phyloP scores from a whole-genome alignment of 768 basidiomycete genomes.

The Suillus lakei region DNA sequence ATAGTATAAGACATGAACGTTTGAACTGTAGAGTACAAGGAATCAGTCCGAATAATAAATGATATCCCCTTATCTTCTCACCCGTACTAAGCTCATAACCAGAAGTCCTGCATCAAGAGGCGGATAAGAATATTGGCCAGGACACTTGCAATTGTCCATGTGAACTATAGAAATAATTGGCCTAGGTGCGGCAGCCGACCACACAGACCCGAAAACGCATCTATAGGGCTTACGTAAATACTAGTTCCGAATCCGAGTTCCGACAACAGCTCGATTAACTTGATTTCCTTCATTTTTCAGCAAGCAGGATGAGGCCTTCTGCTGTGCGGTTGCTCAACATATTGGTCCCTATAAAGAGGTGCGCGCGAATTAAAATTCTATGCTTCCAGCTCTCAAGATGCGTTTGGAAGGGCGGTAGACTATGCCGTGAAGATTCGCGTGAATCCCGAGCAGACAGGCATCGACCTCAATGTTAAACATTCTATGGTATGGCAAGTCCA shows the following conservation, averaged over 20 bases:
- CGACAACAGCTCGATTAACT: background rate
- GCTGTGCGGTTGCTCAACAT: conserved; percentile 78
- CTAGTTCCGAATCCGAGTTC: conserved; percentile 14
- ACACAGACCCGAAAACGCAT: background rate
- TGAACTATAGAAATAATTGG: background rate
- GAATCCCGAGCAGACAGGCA: conserved; percentile 91
- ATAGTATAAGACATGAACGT: too few species aligned
- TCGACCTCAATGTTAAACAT: conserved; percentile 98
- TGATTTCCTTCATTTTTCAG: background rate
- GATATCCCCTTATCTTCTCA: too few species aligned
- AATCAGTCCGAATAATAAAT: too few species aligned
- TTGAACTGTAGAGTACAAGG: too few species aligned
- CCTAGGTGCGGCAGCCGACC: background rate
- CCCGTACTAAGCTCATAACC: too few species aligned
- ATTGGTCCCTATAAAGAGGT: conserved; percentile 94
- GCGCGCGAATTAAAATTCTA: conserved; percentile 16
- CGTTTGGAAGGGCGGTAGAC: conserved; percentile 77
- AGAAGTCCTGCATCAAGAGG: background rate
- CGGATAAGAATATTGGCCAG: background rate
- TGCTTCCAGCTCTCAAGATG: background rate
- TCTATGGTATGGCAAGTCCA: conserved; percentile 75
- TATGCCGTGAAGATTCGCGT: conserved; percentile 99
- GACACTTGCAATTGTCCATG: background rate
- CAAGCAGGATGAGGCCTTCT: conserved; percentile 71
- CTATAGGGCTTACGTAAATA: too few species aligned